Evolutionary conservation across 202 grass and related monocot species (phyloP).

Genomic region (Musa balbisiana): DNA sequence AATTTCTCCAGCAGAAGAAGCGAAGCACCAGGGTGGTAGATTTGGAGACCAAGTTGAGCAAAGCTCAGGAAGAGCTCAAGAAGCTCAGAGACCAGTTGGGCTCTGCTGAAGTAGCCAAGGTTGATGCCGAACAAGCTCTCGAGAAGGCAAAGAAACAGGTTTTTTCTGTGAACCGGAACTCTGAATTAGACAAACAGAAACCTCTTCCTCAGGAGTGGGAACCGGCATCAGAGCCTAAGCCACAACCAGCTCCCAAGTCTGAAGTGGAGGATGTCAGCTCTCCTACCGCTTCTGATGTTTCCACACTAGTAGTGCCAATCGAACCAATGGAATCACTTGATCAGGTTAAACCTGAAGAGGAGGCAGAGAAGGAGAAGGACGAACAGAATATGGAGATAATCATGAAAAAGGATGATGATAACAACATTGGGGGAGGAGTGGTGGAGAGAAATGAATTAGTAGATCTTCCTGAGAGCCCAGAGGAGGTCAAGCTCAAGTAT

Average conservation of each 20-base stretch:
- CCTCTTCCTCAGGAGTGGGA: too few species aligned
- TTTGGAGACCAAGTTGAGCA: constrained; percentile 8
- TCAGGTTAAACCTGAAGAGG: not conserved
- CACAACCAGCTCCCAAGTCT: too few species aligned
- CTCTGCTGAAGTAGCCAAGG: constrained; percentile 17
- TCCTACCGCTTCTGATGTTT: not conserved
- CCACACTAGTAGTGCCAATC: not conserved
- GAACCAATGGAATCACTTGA: not conserved
- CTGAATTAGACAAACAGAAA: too few species aligned
- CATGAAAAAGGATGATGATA: too few species aligned
- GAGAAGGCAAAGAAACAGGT: constrained; percentile 21
- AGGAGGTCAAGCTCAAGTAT: too few species aligned
- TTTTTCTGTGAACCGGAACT: too few species aligned
- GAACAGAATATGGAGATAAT: too few species aligned
- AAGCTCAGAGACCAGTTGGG: constrained; percentile 16
- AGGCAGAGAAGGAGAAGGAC: not conserved
- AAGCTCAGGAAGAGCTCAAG: constrained; percentile 15
- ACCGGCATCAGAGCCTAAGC: too few species aligned
- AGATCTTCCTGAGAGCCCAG: too few species aligned
- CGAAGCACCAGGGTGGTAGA: not conserved
- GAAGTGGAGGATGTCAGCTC: too few species aligned
- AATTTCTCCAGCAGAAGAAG: not conserved
- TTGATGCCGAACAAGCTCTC: constrained; percentile 7
- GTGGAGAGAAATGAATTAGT: too few species aligned
- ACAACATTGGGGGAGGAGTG: too few species aligned